Conservation (phyloP, 148 eudicot genomes). For the Linanthus parryae region DNA sequence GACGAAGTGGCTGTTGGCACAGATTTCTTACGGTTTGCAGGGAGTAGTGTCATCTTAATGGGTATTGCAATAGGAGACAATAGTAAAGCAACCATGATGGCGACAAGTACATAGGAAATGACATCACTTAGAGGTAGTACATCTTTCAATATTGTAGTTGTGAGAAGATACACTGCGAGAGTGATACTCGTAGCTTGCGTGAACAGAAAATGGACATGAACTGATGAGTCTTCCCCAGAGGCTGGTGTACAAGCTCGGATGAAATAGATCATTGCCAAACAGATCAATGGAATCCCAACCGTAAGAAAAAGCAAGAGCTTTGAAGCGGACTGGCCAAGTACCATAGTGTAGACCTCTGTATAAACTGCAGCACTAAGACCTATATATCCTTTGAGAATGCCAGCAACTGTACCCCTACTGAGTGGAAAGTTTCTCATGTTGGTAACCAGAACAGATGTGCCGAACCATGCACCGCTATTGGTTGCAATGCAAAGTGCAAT, state of each 20-base stretch:
- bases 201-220: conserved; percentile 61
- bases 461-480: conserved; percentile 68
- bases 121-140: conserved; percentile 27
- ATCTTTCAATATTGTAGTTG: conserved; percentile 45
- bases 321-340: conserved; percentile 51
- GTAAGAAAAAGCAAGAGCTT: conserved; percentile 53
- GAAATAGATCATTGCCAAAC: conserved; percentile 66
- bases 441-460: conserved; percentile 81
- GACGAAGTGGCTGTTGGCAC: conserved; percentile 28
- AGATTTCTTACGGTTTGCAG: conserved; percentile 25
- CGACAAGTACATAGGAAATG: conserved; percentile 46
- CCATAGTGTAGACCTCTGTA: conserved; percentile 57
- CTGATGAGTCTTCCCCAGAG: conserved; percentile 60
- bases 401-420: conserved; percentile 92
- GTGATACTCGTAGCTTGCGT: conserved; percentile 59
- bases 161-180: conserved; percentile 65
- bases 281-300: conserved; percentile 60
- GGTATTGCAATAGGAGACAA: conserved; percentile 87
- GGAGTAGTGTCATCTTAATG: conserved; percentile 83
- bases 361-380: conserved; percentile 88
- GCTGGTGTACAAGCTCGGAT: conserved; percentile 82
- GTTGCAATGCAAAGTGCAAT: conserved; percentile 56
- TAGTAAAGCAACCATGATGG: conserved; percentile 58
- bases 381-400: conserved; percentile 76
- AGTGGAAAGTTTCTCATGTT: conserved; percentile 93